Conservation (phyloP, 306 rosid genomes). For the Citrullus mucosospermus region DNA sequence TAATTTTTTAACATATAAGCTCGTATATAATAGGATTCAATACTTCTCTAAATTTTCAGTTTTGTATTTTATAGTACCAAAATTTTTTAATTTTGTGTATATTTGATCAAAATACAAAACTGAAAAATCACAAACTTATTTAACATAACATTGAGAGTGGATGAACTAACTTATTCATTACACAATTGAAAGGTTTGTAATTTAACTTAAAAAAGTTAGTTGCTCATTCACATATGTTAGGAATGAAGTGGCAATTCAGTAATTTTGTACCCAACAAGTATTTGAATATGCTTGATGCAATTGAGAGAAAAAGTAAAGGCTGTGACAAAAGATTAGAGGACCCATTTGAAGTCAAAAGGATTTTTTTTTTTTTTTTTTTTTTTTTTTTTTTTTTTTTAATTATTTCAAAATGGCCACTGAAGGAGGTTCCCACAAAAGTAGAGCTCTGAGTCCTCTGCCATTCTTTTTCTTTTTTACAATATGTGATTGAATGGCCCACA, state of each 20-base stretch:
- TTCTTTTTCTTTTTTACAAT: not conserved
- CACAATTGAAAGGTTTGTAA: too few relatives aligned
- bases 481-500: conserved; percentile 6
- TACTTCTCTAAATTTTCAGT: too few relatives aligned
- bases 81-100: too few relatives aligned
- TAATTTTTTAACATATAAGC: too few relatives aligned
- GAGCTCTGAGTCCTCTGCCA: conserved; percentile 14
- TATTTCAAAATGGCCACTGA: not conserved
- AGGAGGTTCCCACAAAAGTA: conserved; percentile 20
- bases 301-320: conserved; percentile 21
- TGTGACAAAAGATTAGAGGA: conserved; percentile 21
- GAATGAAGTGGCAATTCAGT: conserved; percentile 20
- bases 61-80: too few relatives aligned
- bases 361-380: not conserved
- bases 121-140: too few relatives aligned
- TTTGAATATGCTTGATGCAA: conserved; percentile 43
- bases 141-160: too few relatives aligned
- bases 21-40: too few relatives aligned
- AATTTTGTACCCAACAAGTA: conserved; percentile 52
- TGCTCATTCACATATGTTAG: not conserved
- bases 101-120: too few relatives aligned
- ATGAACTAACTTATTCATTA: too few relatives aligned
- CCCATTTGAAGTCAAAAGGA: conserved; percentile 33
- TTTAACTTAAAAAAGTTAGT: not conserved
- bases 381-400: not conserved